phyloP scores from a whole-genome alignment of 2,329 filamentous ascomycete species.

The Cladophialophora psammophila region DNA sequence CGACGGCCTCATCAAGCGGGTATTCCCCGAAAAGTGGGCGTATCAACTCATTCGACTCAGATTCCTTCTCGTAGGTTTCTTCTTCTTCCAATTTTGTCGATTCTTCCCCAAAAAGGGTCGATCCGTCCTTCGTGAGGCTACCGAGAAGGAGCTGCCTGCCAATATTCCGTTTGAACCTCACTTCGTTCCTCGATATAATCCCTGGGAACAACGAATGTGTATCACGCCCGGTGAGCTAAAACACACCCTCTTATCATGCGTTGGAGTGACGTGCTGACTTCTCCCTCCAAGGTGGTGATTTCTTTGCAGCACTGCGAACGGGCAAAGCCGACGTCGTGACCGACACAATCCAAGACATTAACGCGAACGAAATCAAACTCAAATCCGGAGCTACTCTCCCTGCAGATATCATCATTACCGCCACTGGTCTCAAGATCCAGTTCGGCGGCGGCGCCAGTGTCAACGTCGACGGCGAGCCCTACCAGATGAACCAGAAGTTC shows the following conservation, averaged over 20 bases:
- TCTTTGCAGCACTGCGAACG: slow-evolving; percentile 60
- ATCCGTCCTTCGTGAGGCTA: slow-evolving; percentile 32
- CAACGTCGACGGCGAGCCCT: slow-evolving; percentile 47
- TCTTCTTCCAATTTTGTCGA: slow-evolving; percentile 40
- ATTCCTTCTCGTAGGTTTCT: slow-evolving; percentile 32
- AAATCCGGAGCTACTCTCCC: slow-evolving; percentile 50
- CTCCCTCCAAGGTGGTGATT: slow-evolving; percentile 69
- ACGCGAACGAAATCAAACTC: slow-evolving; percentile 57
- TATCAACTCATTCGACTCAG: slow-evolving; percentile 36
- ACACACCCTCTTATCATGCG: neutral
- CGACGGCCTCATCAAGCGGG: slow-evolving; percentile 33
- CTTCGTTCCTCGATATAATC: slow-evolving; percentile 66
- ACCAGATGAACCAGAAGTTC: slow-evolving; percentile 47
- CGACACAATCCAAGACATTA: slow-evolving; percentile 61
- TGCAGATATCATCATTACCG: slow-evolving; percentile 55
- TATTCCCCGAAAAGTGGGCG: slow-evolving; percentile 34
- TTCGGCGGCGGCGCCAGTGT: slow-evolving; percentile 49
- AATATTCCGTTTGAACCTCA: slow-evolving; percentile 64
- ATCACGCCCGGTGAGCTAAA: slow-evolving; percentile 47
- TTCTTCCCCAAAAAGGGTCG: slow-evolving; percentile 34
- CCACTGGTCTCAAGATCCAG: slow-evolving; percentile 53
- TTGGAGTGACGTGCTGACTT: slow-evolving; percentile 13
- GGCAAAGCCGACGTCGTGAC: slow-evolving; percentile 64
- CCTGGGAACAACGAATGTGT: slow-evolving; percentile 79
- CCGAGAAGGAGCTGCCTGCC: slow-evolving; percentile 35